These are phyloP conservation scores for Boletus rubropictus DNA, from an alignment of 768 basidiomycete genomes.

Conservation along the genomic window DNA sequence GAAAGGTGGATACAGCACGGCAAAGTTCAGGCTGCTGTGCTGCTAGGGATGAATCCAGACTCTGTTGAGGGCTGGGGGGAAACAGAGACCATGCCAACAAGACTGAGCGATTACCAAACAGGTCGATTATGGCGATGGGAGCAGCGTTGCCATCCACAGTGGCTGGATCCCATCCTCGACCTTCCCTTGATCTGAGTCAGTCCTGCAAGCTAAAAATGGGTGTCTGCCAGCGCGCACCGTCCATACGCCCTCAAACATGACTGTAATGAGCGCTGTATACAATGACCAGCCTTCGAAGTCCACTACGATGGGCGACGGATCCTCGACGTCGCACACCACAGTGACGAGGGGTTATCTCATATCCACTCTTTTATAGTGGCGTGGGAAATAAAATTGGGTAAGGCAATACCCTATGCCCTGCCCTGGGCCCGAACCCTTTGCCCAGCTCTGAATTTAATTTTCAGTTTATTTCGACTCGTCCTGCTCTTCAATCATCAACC, in stretches of 20 bases:
- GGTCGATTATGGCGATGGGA: neutral
- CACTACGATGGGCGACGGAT: neutral
- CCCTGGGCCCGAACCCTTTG: conserved; percentile 62
- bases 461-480: conserved; percentile 45
- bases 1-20: neutral
- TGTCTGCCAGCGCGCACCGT: neutral
- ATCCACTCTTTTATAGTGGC: conserved; percentile 19
- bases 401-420: conserved; percentile 31
- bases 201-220: conserved; percentile 11
- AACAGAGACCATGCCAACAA: conserved; percentile 18
- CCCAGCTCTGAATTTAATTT: conserved; percentile 66
- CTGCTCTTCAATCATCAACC: conserved; percentile 42
- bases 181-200: conserved; percentile 4
- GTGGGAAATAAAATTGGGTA: conserved; percentile 13
- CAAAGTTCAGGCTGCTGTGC: neutral
- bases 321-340: conserved; percentile 1
- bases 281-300: neutral
- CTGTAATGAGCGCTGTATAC: neutral
- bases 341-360: conserved; percentile 3
- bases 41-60: conserved; percentile 9
- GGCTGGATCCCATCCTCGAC: neutral
- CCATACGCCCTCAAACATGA: neutral
- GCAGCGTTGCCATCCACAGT: neutral
- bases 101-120: conserved; percentile 11
- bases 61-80: conserved; percentile 17